These are phyloP conservation scores for Psophocarpus tetragonolobus DNA, from an alignment of 306 rosid genomes.

Conservation along the genomic window DNA sequence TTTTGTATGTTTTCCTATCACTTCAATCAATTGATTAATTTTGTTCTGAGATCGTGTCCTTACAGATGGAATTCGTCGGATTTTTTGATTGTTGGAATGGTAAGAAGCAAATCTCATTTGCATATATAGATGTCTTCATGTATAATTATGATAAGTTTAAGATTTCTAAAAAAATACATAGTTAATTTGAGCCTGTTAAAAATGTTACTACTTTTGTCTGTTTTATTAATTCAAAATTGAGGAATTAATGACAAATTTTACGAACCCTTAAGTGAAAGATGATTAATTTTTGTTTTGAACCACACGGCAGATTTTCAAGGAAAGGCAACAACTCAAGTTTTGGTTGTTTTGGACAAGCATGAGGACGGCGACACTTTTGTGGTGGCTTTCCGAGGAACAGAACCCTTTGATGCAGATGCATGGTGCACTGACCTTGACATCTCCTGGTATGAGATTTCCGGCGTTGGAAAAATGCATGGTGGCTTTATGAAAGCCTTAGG, in stretches of 20 bases:
- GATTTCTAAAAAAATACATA: too few species aligned
- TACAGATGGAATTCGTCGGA: constrained; percentile 70
- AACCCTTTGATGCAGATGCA: constrained; percentile 71
- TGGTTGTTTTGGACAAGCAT: constrained; percentile 51
- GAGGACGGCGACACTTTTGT: constrained; percentile 54
- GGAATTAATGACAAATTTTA: neutral
- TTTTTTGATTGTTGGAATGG: constrained; percentile 78
- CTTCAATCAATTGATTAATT: neutral
- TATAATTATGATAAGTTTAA: too few species aligned
- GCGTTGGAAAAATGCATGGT: constrained; percentile 64
- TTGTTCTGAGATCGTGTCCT: neutral
- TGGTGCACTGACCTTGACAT: constrained; percentile 83
- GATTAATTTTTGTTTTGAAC: neutral
- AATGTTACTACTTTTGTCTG: too few species aligned
- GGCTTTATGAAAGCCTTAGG: constrained; percentile 90
- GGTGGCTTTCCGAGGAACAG: constrained; percentile 81
- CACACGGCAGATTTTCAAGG: constrained; percentile 57
- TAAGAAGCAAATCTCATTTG: constrained; percentile 29
- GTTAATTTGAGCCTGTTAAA: too few species aligned
- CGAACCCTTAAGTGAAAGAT: neutral
- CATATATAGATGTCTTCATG: neutral
- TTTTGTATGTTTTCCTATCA: too few species aligned
- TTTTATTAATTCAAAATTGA: neutral
- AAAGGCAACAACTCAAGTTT: constrained; percentile 62
- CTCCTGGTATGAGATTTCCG: constrained; percentile 69